Conservation (phyloP, 257 asterid genomes). For the Leptodermis oblonga region DNA sequence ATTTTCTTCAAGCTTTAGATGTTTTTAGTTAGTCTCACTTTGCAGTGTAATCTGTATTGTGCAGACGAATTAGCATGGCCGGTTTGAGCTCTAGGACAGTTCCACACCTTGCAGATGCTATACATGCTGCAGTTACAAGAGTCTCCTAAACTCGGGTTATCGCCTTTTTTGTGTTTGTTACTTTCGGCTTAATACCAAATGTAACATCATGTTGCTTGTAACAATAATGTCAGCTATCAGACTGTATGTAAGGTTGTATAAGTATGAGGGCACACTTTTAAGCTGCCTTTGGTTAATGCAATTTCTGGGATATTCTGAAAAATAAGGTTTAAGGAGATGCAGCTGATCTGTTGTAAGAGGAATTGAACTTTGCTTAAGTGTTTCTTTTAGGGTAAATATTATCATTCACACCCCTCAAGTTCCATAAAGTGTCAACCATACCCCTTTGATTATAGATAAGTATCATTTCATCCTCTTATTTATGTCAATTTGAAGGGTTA, state of each 20-base stretch:
- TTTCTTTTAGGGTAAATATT: no score
- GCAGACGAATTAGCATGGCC: slow-evolving; percentile 97
- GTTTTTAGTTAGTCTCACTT: no score
- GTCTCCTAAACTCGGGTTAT: slow-evolving; percentile 21
- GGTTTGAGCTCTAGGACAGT: slow-evolving; percentile 89
- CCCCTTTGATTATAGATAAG: no score
- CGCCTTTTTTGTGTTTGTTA: background rate
- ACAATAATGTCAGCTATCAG: background rate
- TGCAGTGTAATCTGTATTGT: slow-evolving; percentile 7
- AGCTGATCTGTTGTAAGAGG: no score
- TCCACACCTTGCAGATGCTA: slow-evolving; percentile 93
- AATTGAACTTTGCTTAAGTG: no score
- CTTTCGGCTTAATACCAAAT: background rate
- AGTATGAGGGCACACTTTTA: background rate
- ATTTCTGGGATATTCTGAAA: no score
- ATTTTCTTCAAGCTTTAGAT: background rate
- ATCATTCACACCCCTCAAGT: no score
- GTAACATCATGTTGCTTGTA: background rate
- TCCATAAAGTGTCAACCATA: no score
- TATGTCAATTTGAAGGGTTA: no score
- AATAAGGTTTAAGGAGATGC: no score
- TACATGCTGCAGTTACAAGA: slow-evolving; percentile 81
- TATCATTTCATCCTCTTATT: no score
- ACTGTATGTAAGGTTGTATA: background rate
- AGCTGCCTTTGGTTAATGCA: background rate